Evolutionary conservation across 2,329 filamentous ascomycete species (phyloP).

Genomic region (Penicillium hesseltinei): DNA sequence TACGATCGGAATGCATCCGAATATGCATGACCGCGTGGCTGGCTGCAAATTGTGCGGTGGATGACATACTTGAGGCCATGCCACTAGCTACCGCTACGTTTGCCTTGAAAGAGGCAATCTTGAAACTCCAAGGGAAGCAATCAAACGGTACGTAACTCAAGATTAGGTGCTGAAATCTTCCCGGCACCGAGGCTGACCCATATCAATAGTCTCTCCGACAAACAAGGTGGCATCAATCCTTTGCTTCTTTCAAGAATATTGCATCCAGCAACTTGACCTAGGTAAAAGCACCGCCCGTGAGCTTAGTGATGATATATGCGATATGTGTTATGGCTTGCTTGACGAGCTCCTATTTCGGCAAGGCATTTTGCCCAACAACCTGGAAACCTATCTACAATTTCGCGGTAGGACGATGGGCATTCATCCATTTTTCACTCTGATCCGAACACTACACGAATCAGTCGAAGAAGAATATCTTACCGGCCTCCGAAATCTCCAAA

Average conservation of each 20-base stretch:
- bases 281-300: not conserved
- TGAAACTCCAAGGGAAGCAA: not conserved
- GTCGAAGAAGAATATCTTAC: not conserved
- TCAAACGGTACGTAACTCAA: not conserved
- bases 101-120: not conserved
- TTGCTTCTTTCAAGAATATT: not conserved
- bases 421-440: constrained; percentile 6
- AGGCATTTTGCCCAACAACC: not conserved
- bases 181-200: not conserved
- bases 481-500: not conserved
- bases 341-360: not conserved
- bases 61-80: constrained; percentile 2
- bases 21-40: constrained; percentile 5
- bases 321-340: constrained; percentile 1
- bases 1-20: not conserved
- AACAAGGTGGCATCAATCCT: constrained; percentile 1
- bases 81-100: not conserved
- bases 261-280: not conserved
- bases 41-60: not conserved
- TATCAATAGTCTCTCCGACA: not conserved
- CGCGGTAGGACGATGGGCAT: constrained; percentile 4
- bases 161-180: not conserved
- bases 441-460: not conserved
- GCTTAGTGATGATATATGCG: not conserved
- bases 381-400: not conserved